Evolutionary conservation across 2,329 filamentous ascomycete genomes (phyloP), one percentile per base, ranked within the genome.

Genomic region (Fusarium citri): DNA sequence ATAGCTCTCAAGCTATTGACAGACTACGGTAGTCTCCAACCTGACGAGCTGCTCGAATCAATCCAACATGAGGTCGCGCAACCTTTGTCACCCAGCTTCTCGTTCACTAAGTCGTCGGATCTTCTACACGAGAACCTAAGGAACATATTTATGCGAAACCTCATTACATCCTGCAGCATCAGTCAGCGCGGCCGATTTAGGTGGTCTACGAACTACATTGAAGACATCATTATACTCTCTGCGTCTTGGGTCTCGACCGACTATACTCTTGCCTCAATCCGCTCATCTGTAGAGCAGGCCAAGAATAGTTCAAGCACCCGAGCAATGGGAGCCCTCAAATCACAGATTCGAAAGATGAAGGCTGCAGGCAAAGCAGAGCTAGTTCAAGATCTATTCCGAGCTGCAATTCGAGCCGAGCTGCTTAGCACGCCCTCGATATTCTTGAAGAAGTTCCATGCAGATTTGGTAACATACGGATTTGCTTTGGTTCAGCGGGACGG

Each of bases 201-300:
- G 40, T 41, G 40, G 40, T 41, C 40, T 11, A 41, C 40, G 0
- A 41, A n/a, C 3, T 41, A 20, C 5, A 41, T 41, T 14, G 40
- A 41, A 41, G 40, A 41, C n/a, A 41, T 41, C 40, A 11, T 41
- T 2, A 18, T 41, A 1, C 8, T 6, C 10, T 41, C 40, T 41
- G 2, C 11, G 2, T 41, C 40, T 3, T 11, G 20, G 16, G 3
- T 1, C 0, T 41, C 20, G 1, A 18, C 18, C 2, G 8, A 41
- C 4, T 41, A 6, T 41, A 11, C 1, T n/a, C 20, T 41, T 8
- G n/a, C 15, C 2, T n/a, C 40, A 41, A 6, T 12, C n/a, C 10
- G 40, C 10, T 12, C 40, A 11, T 30, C 18, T 6, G 7, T 41
- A 11, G 20, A 12, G 5, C 18, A 41, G 2, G 40, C 40, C 40